Evolutionary conservation across 2,329 filamentous ascomycete species (phyloP), one percentile per base, ranked within the genome.

Genomic region (Torrubiella hemipterigena): DNA sequence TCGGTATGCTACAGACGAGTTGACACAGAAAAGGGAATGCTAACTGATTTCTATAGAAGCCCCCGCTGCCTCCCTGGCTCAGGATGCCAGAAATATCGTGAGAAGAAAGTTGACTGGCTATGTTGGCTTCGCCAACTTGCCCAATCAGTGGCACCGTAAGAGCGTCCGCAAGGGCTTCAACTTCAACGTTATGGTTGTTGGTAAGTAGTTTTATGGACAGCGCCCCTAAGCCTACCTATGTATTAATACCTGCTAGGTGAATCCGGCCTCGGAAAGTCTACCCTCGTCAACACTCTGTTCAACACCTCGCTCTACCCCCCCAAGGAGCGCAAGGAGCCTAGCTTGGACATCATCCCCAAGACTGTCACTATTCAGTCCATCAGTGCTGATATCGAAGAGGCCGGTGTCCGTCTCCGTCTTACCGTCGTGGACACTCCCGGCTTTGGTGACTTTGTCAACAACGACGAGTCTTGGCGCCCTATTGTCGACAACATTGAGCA

Each of bases 121-220:
- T 51, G 91, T 98, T 51, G 91, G 91, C 44, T 98, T 98, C 54
- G 91, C 91, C 59, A 98, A 98, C 60, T 65, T 98, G 55, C 91
- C 91, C 42, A 98, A 98, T 67, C 91, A 98, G 66, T 98, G 91
- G 91, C 91, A 98, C 71, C 89, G 91, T 62, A 98, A 98, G 81
- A 95, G 87, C 76, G 91, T 98, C 52, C 85, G 91, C 56, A 98
- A 98, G 66, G 91, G 91, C 40, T 98, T 98, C 76, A 98, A 96
- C 75, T 98, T 98, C 73, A 98, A 98, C 58, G 91, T 98, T 47
- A 98, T 98, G 91, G 91, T 98, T 62, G 91, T 98, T 63, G 91
- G 91, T 96, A 71, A 54, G 87, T 79, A n/a, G n/a, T 33, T 33
- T 24, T 20, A 16, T 9, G 9, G 10, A 17, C 5, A 7, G 5